Conservation (phyloP, 768 basidiomycete genomes). For the Thelephora ganbajun region DNA sequence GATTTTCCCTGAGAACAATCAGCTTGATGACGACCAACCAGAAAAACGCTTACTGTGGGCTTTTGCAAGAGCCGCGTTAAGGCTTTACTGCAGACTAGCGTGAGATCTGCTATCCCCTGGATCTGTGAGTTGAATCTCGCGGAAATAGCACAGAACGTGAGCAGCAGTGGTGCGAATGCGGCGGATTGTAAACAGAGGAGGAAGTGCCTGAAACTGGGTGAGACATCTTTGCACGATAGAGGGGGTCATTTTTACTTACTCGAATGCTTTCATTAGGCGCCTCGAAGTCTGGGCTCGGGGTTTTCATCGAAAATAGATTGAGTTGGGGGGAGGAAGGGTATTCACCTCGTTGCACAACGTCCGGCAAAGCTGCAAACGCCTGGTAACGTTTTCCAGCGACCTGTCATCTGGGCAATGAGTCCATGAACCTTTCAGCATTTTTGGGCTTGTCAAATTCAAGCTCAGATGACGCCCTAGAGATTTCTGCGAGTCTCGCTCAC, state of each 20-base stretch:
- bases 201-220: conserved; percentile 32
- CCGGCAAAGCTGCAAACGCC: conserved; percentile 22
- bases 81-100: background rate
- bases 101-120: background rate
- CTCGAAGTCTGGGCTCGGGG: conserved; percentile 25
- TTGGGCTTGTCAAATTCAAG: conserved; percentile 23
- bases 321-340: background rate
- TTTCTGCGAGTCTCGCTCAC: conserved; percentile 16
- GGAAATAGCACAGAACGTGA: conserved; percentile 26
- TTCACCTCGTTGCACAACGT: conserved; percentile 35
- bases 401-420: conserved; percentile 34
- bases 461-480: background rate
- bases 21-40: too few relatives aligned
- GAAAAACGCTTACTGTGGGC: too few relatives aligned
- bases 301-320: background rate
- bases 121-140: background rate
- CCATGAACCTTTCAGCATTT: conserved; percentile 49
- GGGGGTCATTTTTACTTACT: conserved; percentile 22
- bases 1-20: too few relatives aligned
- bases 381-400: conserved; percentile 20
- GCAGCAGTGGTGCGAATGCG: conserved; percentile 56
- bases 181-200: conserved; percentile 53
- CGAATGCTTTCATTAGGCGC: conserved; percentile 35
- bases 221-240: background rate
- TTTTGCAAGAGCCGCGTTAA: background rate